A percentile compares a stretch with the other conserved stretches of the same genome.
These are phyloP conservation scores for Gastrolobium villosum DNA, from an alignment of 306 rosid genomes.

Conservation along the genomic window DNA sequence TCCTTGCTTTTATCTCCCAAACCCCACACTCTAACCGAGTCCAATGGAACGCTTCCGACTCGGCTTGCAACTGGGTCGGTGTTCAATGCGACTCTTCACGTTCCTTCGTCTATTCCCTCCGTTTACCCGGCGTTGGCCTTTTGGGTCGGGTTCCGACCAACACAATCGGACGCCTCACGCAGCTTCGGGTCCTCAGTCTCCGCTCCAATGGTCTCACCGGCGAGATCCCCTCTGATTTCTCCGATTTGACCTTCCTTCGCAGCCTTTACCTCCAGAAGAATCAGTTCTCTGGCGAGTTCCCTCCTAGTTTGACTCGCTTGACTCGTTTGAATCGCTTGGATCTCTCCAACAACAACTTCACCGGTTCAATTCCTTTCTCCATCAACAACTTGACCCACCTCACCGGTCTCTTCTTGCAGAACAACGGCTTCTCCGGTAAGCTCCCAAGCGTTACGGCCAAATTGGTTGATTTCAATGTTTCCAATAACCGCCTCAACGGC, in stretches of 20 bases:
- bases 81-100: constrained; percentile 61
- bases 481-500: constrained; percentile 84
- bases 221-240: constrained; percentile 79
- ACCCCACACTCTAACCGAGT: constrained; percentile 76
- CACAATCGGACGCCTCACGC: constrained; percentile 68
- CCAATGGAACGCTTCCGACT: constrained; percentile 80
- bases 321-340: constrained; percentile 76
- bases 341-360: constrained; percentile 79
- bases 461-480: constrained; percentile 60
- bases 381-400: constrained; percentile 77
- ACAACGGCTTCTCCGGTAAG: constrained; percentile 72
- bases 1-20: constrained; percentile 70
- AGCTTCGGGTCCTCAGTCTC: constrained; percentile 86
- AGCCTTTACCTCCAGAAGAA: constrained; percentile 79
- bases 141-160: constrained; percentile 76
- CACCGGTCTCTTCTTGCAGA: constrained; percentile 70
- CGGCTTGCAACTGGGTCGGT: constrained; percentile 93
- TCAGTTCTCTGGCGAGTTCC: constrained; percentile 71
- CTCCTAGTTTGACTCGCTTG: constrained; percentile 56
- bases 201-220: constrained; percentile 82
- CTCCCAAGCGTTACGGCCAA: constrained; percentile 61
- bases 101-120: constrained; percentile 67
- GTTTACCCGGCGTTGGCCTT: constrained; percentile 85
- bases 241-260: constrained; percentile 72
- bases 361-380: constrained; percentile 78